Evolutionary conservation across 257 asterid species (phyloP).

Genomic region (Petunia secreta): DNA sequence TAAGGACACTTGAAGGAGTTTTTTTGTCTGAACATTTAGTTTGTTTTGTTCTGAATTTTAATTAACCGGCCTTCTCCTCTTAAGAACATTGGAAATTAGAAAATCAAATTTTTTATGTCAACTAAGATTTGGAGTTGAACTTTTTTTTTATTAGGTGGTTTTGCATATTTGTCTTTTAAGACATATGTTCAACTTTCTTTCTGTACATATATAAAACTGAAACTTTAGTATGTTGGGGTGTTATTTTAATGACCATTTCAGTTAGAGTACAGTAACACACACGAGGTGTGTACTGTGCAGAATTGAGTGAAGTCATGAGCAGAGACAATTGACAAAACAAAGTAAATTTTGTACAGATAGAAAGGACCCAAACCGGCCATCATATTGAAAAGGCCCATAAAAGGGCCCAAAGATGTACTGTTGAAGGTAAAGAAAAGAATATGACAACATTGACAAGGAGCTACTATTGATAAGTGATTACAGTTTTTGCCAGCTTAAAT

Average conservation of each 20-base stretch:
- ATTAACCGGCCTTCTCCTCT: constrained; percentile 10
- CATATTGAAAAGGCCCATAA: constrained; percentile 40
- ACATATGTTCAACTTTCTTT: constrained; percentile 13
- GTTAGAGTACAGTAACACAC: constrained; percentile 8
- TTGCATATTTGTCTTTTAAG: constrained; percentile 7
- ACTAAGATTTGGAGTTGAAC: not conserved
- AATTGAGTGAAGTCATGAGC: constrained; percentile 13
- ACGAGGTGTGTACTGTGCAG: not conserved
- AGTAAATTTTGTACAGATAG: constrained; percentile 25
- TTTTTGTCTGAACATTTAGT: not conserved
- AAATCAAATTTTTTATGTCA: not conserved
- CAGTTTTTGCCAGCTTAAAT: constrained; percentile 25
- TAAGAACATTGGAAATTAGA: not conserved
- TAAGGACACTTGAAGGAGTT: not conserved
- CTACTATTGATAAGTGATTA: not conserved
- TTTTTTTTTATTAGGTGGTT: not conserved
- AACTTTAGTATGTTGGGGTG: not conserved
- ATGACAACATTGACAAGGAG: not conserved
- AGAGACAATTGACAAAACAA: constrained; percentile 20
- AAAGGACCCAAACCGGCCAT: constrained; percentile 36
- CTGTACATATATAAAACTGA: not conserved
- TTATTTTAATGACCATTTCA: not conserved
- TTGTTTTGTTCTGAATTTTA: not conserved
- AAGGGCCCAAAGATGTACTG: constrained; percentile 4
- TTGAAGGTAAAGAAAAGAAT: not conserved